Evolutionary conservation across 1,284 basidiomycete genomes (phyloP), one percentile per base, ranked within the genome.

Genomic region (Puccinia polysora): DNA sequence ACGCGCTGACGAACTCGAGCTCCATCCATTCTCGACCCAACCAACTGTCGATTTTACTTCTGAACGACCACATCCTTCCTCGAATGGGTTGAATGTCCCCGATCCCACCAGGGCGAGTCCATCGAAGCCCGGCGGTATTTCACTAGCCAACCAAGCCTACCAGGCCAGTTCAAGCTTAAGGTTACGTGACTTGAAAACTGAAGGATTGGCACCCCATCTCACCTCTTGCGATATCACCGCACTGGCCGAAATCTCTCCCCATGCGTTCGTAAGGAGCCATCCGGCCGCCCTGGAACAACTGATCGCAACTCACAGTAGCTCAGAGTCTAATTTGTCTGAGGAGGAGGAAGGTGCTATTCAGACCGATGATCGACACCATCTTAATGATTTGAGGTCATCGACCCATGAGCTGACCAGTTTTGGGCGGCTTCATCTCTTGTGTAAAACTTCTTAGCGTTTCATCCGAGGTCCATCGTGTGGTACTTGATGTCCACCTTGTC

Each of bases 211-310:
- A 4, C 65, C 65, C 4, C 65, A 56, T 68, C 53, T 68, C 36
- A 68, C 65, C 25, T 38, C 65, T 8, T 32, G 50, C 32, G 65
- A 68, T 43, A 40, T 68, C 25, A 30, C 65, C 12, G 65, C 65
- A 2, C 53, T 68, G 7, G 52, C 65, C 10, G 65, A 68, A 58
- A 68, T 68, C 14, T 68, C 65, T n/a, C 65, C 65, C 28, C 65
- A 68, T 36, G 52, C 65, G 4, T 68, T 68, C 38, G 65, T 58
- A 28, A 34, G 65, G n/a, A 55, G 34, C 58, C 65, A 68, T 68
- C 65, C 65, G 15, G 65, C 50, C 12, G 65, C 65, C 18, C 40
- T 68, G 8, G 65, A 68, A 58, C 65, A 53, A 0, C 40, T 68
- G 7, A 68, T 68, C 18, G 34, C 65, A 8, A 55, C 55, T n/a